Base-by-base conservation (phyloP, 176 grass and related monocot species). In the Eremochloa ophiuroides region DNA sequence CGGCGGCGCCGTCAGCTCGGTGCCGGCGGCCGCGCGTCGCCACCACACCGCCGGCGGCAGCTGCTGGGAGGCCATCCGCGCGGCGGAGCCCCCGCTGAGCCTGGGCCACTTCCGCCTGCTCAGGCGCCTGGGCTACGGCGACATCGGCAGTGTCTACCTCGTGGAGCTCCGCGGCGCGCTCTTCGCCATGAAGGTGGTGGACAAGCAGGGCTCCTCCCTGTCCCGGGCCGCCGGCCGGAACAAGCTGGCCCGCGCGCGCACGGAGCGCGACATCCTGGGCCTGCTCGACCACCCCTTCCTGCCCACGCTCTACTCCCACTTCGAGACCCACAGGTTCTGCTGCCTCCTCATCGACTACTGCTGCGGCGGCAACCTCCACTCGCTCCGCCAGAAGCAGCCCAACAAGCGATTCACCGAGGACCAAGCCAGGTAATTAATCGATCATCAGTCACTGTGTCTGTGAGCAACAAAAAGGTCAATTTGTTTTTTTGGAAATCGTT, bases 121-220 rank as follows among this genome's bases (percentile, higher is more conserved):
- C 1, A 69, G 81, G 30, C 88, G 94, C 22, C 85, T 97, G 1
- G 94, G 94, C 7, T 97, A 94, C 78, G 95, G 92, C 47, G 95
- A 98, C 76, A 98, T 98, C 63, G 95, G 95, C 62, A 94, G 95
- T 50, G 95, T 98, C 18, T 98, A 98, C 91, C 91, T 98, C 12
- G 92, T 98, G 4, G 84, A 98, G 67, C 92, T 98, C 66, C 93
- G 85, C 58, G 89, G 89, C 38, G 43, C 88, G 37, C 79, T 89
- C 30, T 98, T 98, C 66, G 95, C 95, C 20, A 94, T 98, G 95
- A 94, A 98, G 88, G 95, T 98, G 25, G 93, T 98, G 95, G 95
- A 98, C 87, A 98, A n/a, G n/a, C n/a, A 87, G 81, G 82, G 88
- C 2, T 84, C 95, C 2, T 84, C 95, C 1, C 78, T 98, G 2